Base-by-base conservation (phyloP, 805 yeast genomes). In the Candida fluviatilis region DNA sequence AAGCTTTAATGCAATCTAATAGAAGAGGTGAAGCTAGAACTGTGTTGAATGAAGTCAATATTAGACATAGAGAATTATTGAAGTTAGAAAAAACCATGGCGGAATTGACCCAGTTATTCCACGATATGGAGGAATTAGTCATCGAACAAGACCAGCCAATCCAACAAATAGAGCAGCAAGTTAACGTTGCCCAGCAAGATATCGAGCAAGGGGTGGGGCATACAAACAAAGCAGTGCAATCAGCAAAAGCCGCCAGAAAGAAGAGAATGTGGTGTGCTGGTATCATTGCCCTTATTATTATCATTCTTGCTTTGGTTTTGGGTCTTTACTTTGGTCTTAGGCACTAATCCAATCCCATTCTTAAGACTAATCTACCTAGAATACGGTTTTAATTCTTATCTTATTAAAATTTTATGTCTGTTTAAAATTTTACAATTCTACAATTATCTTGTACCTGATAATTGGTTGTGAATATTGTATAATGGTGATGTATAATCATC, bases 21-120 rank as follows among this genome's bases (percentile, higher is more conserved):
- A 82, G 95, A 66, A 78, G 89, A 57, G 95, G 95, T 51, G 96
- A 93, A 66, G 97, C 98, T 31, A 80, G 93, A 62, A 80, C 96
- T 24, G 98, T 95, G 2, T 75, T 93, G 52, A 86, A 88, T 54
- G 98, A 93, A 68, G 98, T 93, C 40, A 96, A 91, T 68, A 81
- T 85, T 36, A 82, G 99, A 69, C 98, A 93, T 69, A 82, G 84
- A 60, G 98, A 93, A 69, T 79, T 93, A 56, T 84, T 87, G 69
- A 86, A 88, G 71, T 83, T 93, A 64, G 98, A 91, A 66, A 82
- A 87, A 67, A 84, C 96, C 42, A 89, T 93, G 85, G 88, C 91
- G 26, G 99, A 93, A 66, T 78, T 93, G 64, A 86, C 95, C 30
- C 95, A 87, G 69, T 77, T 93, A 60, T 89, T 93, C 72, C 84